Evolutionary conservation across 2,329 filamentous ascomycete genomes (phyloP), one percentile per base, ranked within the genome.

Genomic region (Dactylellina parvicollis): DNA sequence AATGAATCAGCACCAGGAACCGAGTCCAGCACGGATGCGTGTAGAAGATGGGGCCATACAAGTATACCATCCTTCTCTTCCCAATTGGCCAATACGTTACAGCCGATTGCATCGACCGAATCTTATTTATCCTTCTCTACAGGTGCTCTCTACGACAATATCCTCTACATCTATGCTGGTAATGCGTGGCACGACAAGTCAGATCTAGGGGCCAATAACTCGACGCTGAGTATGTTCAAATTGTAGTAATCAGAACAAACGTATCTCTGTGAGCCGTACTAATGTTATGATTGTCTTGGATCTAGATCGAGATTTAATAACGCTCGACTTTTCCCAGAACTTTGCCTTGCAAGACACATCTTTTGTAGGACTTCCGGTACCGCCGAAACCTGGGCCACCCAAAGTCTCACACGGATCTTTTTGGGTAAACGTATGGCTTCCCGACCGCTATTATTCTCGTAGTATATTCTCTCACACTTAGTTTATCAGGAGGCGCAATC

Each of bases 151-250:
- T 55, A 20, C 22, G 14, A 49, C 14, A 38, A 57, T 16, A 55
- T 34, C 1, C 14, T 70, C 3, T 57, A 64, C 18, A 26, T 71
- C 4, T 71, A 64, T 38, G 66, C 49, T 22, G 66, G 66, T n/a
- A 56, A 56, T 40, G 36, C 20, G 32, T 55, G 49, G 42, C 46
- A 47, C 16, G 16, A 40, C 9, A 22, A 40, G 56, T 47, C 65
- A 9, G 57, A 50, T 2, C 42, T 38, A 7, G 32, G 20, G 10
- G n/a, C 30, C 10, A 22, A 9, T 2, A 46, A 44, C 18, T 57
- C 24, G 9, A 62, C 66, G 4, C 16, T 40, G 26, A 64, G 57
- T 71, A 56, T 14, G 64, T 10, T 14, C 1, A 49, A n/a, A n/a
- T n/a, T n/a, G n/a, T n/a, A n/a, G n/a, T n/a, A n/a, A n/a, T n/a